Conservation (phyloP, 139 green algal species). For the Chlorella sp. region DNA sequence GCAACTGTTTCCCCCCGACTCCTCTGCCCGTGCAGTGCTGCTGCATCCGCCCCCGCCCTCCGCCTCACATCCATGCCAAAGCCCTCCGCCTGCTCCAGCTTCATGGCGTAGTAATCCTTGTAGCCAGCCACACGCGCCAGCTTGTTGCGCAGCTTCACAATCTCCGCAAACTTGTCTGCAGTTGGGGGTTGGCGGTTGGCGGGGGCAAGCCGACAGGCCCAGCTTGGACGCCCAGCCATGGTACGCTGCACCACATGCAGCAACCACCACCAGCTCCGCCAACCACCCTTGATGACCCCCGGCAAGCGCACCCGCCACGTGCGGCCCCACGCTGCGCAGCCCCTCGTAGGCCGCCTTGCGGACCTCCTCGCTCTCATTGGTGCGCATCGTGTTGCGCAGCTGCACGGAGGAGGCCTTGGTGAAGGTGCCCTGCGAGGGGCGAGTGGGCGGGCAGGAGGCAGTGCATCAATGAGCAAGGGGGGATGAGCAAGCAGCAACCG, state of each 20-base stretch:
- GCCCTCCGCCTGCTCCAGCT: constrained; percentile 76
- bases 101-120: constrained; percentile 86
- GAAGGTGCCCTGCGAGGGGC: constrained; percentile 46
- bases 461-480: neutral
- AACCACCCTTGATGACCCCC: neutral
- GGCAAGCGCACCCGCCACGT: constrained; percentile 59
- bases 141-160: constrained; percentile 84
- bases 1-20: too few species aligned
- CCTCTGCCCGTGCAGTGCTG: neutral
- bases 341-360: constrained; percentile 78
- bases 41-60: neutral
- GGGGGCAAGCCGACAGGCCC: neutral
- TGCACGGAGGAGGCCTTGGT: constrained; percentile 59
- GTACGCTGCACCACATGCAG: too few species aligned
- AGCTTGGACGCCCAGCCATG: neutral
- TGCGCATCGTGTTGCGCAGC: constrained; percentile 81
- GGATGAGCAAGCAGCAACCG: too few species aligned
- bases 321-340: constrained; percentile 73
- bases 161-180: constrained; percentile 70
- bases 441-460: neutral
- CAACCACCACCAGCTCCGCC: neutral
- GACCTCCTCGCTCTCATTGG: constrained; percentile 65
- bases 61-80: constrained; percentile 68
- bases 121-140: constrained; percentile 72
- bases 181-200: neutral